Evolutionary conservation across 2,329 filamentous ascomycete genomes (phyloP), one percentile per base, ranked within the genome.

Genomic region (Alternaria sp.): DNA sequence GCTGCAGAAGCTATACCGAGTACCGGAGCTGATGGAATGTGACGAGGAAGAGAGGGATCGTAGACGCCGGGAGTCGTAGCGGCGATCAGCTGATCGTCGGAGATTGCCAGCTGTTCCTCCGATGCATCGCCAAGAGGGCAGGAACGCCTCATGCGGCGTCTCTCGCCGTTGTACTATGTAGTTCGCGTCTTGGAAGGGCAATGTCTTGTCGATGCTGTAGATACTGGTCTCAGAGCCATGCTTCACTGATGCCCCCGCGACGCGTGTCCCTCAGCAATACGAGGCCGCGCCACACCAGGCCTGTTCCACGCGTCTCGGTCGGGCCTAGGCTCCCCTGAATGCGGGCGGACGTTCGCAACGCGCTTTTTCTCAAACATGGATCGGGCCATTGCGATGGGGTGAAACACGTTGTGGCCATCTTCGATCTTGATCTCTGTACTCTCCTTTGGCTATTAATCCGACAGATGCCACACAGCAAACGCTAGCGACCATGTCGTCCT

Each of bases 401-500:
- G 47, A 64, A 49, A 33, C 53, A 50, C 28, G 21, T 21, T 44
- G 6, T 49, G 21, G 21, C 6, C 37, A 28, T 44, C 33, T 28
- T 44, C 51, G 55, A 30, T 20, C 46, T 61, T 25, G 25, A 25
- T 21, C 23, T 21, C 23, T 49, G 28, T 53, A 51, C 61, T 30
- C 45, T 58, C 20, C 12, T 23, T 33, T 30, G 44, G 26, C 41
- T 47, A 11, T 45, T 45, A 21, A 18, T 21, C 33, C 55, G n/a
- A 49, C 59, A 53, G 56, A 69, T 70, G 71, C 61, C 25, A 60
- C 15, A 23, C 54, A 15, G 10, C 18, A 33, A 33, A 43, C 56
- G 55, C 58, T 68, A 69, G 63, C 68, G 64, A 70, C 66, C n/a
- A 75, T 73, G 71, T 67, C 74, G 57, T 64, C 71, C 46, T 65